Evolutionary conservation across 306 rosid genomes (phyloP).

Genomic region (Prosopis cineraria): DNA sequence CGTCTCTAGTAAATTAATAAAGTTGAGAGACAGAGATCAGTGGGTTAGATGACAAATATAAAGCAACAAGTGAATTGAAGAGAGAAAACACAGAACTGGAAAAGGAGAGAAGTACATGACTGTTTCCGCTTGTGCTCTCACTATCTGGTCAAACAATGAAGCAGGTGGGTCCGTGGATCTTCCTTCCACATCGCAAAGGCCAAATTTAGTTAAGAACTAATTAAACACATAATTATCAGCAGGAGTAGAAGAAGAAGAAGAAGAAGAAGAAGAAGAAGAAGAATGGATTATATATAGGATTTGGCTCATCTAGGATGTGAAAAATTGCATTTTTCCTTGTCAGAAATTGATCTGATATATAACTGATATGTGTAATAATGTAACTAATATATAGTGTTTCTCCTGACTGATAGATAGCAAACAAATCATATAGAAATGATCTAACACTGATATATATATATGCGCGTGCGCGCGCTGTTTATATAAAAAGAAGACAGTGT

Average conservation of each 20-base stretch:
- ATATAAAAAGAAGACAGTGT: neutral
- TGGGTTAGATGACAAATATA: neutral
- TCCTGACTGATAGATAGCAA: neutral
- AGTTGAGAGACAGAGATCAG: neutral
- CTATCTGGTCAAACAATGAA: constrained; percentile 3
- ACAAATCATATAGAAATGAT: neutral
- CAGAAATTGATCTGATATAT: neutral
- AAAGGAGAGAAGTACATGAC: neutral
- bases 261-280: too few relatives aligned
- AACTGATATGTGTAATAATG: neutral
- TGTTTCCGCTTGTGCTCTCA: neutral
- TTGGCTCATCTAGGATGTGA: neutral
- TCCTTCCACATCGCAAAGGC: neutral
- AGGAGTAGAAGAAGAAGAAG: neutral
- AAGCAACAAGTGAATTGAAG: neutral
- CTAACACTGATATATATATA: neutral
- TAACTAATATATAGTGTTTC: neutral
- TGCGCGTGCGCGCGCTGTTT: neutral
- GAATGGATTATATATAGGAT: neutral
- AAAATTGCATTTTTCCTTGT: too few relatives aligned
- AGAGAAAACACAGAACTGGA: neutral
- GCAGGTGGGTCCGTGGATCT: neutral
- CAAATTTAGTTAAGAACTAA: neutral
- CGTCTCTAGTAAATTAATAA: neutral
- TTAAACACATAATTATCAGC: neutral